Base-by-base conservation (phyloP, 345 rosid species). In the Murraya koenigii region DNA sequence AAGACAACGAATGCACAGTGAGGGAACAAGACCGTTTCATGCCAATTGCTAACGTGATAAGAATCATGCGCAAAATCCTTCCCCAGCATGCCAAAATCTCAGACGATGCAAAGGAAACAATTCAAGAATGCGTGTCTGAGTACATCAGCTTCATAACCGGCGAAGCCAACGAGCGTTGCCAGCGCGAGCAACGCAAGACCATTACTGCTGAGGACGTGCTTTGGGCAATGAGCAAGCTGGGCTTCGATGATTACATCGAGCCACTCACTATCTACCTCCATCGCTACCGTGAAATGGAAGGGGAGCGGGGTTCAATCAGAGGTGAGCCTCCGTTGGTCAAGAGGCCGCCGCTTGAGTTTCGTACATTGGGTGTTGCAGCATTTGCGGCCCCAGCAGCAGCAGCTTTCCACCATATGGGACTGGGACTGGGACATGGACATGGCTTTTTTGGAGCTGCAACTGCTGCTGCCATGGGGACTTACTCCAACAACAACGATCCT, bases 141-240 rank as follows among this genome's bases (percentile, higher is more conserved):
- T 95, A 83, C 93, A 95, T 95, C 88, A 95, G 98, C 89, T 93
- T 95, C 90, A 84, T 95, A 77, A 95, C 99, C 0, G 98, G 98
- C 0, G 99, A 95, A 69, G 99, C 99, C 80, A 95, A 95, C 13
- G 99, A 95, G 80, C 92, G 93, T 19, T 95, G 99, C 90, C 98
- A 92, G 83, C 84, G 89, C 0, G 99, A 93, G 92, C 98, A 93
- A 85, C 92, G 97, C 77, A 95, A 93, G 90, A 95, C 99, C 63
- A 91, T 95, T 67, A 95, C 96, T 0, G 98, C 99, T 0, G 99
- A 95, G 84, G 99, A 95, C 36, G 89, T 93, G 55, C 85, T 93
- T 33, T 95, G 94, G 94, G 96, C 99, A 0, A 93, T 95, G 97
- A 92, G 92, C 85, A 93, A 92, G 84, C 92, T 95, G 0, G 99